Base-by-base conservation (phyloP, 2,329 filamentous ascomycete species). In the Fusarium albidum region DNA sequence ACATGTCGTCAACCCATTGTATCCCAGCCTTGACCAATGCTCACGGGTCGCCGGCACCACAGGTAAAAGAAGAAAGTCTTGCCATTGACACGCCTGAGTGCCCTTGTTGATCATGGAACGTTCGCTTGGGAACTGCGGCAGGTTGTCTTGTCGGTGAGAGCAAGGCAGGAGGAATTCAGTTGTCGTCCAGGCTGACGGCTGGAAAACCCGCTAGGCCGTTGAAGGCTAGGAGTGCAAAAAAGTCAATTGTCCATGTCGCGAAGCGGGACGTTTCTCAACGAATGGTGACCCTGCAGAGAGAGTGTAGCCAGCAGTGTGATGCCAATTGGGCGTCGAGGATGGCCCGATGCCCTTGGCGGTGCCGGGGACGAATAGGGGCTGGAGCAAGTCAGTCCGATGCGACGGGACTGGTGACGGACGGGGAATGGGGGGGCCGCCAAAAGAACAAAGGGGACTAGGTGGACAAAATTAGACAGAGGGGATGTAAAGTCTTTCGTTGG, bases 261-360 rank as follows among this genome's bases (percentile, higher is more conserved):
- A 56, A 55, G 43, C 55, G 45, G 34, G 40, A 38, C 44, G 37
- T 51, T 56, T 59, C n/a, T n/a, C 45, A 51, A 51, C 57, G 57
- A 58, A 61, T 58, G 21, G 38, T 21, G 38, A 41, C 18, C 26
- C 17, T 48, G 47, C 45, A 37, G 53, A 53, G 45, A 35, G 27
- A 35, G 34, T 42, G 28, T 29, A 51, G 52, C 39, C 41, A 35
- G 43, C 59, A 63, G 50, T 54, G 59, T 66, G 64, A 67, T 64
- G 55, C 65, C 61, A 67, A 62, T 52, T 49, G 50, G 55, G 53
- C 40, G 55, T 54, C 39, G 55, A 57, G 54, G 33, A 54, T 53
- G 55, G 45, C 60, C 54, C 40, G 29, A 45, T 46, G 45, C 13
- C 37, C 53, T 63, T 61, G 61, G 58, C 52, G 44, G 33, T 29